Evolutionary conservation across 2,329 filamentous ascomycete species (phyloP), one percentile per base, ranked within the genome.

Genomic region (Ophiobolus disseminans): DNA sequence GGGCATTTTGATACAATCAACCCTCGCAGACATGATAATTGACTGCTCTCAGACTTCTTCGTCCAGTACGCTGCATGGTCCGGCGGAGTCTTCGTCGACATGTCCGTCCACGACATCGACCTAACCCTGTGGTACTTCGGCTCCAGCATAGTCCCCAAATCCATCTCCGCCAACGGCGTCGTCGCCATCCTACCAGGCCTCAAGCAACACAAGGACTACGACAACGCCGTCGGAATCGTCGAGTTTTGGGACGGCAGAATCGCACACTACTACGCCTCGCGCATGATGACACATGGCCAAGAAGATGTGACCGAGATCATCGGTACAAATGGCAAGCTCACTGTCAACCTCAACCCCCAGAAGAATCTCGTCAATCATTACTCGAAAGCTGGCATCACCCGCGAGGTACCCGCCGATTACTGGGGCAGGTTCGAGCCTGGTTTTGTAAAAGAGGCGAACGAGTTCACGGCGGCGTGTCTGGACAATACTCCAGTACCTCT

Each of bases 21-120:
- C 14, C 30, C 10, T 25, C 3, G 19, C n/a, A 1, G 26, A 9
- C 16, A 2, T 63, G n/a, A n/a, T 20, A 2, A 32, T 37, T 38
- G 14, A 48, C 16, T 8, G 0, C n/a, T 9, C 68, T 73, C 50
- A 57, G 74, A 73, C 11, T 77, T 76, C 56, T 78, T 78, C 48
- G 70, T 77, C 22, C 54, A 61, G 2, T 78, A 78, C 48, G 74
- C 75, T 8, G 62, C 62, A 14, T 62, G 60, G 48, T 75, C 68
- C 41, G 75, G 75, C 21, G 75, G 76, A 21, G 73, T 78, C 20
- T 78, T 79, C 50, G 71, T 79, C 20, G 76, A 79, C 55, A 73
- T 68, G 50, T 57, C 65, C 31, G 73, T 78, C 30, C 76, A 79
- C 48, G 76, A 78, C 48, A 76, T 78, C 45, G 76, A 79, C 48